Conservation (phyloP, 2,329 filamentous ascomycete species). For the Neofusicoccum parvum region DNA sequence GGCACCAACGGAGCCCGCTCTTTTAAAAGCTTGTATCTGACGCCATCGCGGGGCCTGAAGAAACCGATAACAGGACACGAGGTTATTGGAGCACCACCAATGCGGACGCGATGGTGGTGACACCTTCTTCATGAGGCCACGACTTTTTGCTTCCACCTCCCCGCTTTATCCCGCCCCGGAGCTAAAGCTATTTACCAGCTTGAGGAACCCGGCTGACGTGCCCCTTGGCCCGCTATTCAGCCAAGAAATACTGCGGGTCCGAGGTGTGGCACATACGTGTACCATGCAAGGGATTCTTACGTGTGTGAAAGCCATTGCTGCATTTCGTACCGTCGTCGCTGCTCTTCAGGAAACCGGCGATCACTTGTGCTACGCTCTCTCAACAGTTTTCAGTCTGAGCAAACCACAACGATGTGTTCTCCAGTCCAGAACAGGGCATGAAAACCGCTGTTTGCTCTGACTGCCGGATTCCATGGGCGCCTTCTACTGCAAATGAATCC, state of each 20-base stretch:
- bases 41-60: neutral
- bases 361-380: no score
- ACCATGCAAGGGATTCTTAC: no score
- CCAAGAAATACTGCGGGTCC: neutral
- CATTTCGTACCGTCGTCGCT: no score
- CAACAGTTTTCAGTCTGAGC: no score
- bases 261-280: neutral
- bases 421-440: no score
- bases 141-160: neutral
- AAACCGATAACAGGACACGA: neutral
- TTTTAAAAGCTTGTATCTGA: neutral
- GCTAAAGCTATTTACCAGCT: neutral
- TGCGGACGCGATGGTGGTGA: neutral
- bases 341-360: no score
- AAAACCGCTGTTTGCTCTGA: no score
- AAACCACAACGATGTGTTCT: no score
- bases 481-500: no score
- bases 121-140: neutral
- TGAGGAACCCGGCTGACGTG: neutral
- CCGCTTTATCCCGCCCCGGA: neutral
- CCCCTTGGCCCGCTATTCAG: neutral
- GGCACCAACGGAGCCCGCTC: no score
- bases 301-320: no score
- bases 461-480: no score
- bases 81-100: neutral